Base-by-base conservation (phyloP, 768 basidiomycete species). In the Rhodocollybia butyracea region DNA sequence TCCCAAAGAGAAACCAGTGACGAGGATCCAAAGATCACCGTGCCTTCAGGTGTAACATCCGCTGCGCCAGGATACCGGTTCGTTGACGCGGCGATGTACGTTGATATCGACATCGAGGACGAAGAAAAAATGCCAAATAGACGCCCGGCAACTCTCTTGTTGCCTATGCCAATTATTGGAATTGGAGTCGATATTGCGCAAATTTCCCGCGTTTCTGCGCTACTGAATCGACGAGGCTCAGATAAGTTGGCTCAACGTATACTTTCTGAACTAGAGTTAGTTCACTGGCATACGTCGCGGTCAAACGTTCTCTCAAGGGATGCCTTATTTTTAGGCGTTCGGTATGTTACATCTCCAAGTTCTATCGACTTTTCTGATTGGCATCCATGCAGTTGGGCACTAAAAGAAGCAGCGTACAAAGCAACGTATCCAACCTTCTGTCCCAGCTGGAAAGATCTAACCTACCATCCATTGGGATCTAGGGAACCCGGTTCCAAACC, bases 331-430 rank as follows among this genome's bases (percentile, higher is more conserved):
- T 72, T 94, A 19, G 86, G 84, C 30, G 88, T 92, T 36, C 80
- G 91, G 91, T 91, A 65, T 21, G 82, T 12, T 36, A 19, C 15
- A 39, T 21, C 15, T 30, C 13, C 24, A 22, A 19, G 59, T 46
- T 32, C 62, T 13, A 15, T 27, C 10, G 3, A 6, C 38, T 34
- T 4, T 6, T 31, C 48, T 50, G 48, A 53, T 27, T 10, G 11
- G 5, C 11, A 42, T 36, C 1, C 26, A 46, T 19, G 26, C 61
- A 94, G 91, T 15, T 94, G 90, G 89, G 76, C 83, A 30, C 79
- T 89, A 19, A 94, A 94, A 61, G 92, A 94, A 68, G 89, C 92
- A 0, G 84, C 85, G 0, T 94, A 93, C 73, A 94, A 94, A 64
- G 92, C 91, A 0, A 64, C 92, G 56, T 91, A 83, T 65, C 91